Percentiles rank a stretch among this genome's conserved stretches.
Evolutionary conservation across 2,329 filamentous ascomycete genomes (phyloP).

Genomic region (Botryosphaeria agaves): DNA sequence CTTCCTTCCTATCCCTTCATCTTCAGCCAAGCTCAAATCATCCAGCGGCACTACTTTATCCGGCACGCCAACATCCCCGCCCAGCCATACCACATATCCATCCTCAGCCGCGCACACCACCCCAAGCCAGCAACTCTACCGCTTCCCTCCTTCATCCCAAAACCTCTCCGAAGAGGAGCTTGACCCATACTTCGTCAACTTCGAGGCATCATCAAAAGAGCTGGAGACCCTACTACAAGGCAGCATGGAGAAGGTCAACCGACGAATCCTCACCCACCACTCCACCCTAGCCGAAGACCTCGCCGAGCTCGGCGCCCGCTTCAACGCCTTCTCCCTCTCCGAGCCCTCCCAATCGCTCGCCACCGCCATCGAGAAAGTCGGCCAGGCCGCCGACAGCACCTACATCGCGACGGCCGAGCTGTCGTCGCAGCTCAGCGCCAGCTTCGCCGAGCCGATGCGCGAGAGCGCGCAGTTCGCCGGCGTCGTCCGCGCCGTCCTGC

Average conservation of each 20-base stretch:
- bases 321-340: constrained; percentile 90
- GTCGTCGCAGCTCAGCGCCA: constrained; percentile 72
- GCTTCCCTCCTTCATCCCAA: constrained; percentile 67
- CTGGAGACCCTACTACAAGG: constrained; percentile 76
- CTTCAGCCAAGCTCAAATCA: constrained; percentile 69
- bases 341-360: constrained; percentile 80
- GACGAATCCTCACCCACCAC: constrained; percentile 71
- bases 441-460: constrained; percentile 92
- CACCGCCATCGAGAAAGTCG: constrained; percentile 82
- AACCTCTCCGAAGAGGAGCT: constrained; percentile 74
- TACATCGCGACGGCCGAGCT: constrained; percentile 93
- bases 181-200: constrained; percentile 90
- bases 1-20: constrained; percentile 71
- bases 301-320: constrained; percentile 84
- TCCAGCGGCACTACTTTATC: constrained; percentile 25
- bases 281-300: constrained; percentile 73
- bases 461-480: constrained; percentile 96
- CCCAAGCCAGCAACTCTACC: constrained; percentile 47
- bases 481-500: constrained; percentile 73
- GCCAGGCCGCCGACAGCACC: constrained; percentile 87
- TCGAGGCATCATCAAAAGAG: constrained; percentile 82
- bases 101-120: constrained; percentile 38
- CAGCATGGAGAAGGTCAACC: constrained; percentile 92
- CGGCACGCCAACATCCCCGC: constrained; percentile 37
- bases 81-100: constrained; percentile 28